Evolutionary conservation across 192 early-diverging fungal species (phyloP), one percentile per base, ranked within the genome.

Genomic region (Mortierella hygrophila): DNA sequence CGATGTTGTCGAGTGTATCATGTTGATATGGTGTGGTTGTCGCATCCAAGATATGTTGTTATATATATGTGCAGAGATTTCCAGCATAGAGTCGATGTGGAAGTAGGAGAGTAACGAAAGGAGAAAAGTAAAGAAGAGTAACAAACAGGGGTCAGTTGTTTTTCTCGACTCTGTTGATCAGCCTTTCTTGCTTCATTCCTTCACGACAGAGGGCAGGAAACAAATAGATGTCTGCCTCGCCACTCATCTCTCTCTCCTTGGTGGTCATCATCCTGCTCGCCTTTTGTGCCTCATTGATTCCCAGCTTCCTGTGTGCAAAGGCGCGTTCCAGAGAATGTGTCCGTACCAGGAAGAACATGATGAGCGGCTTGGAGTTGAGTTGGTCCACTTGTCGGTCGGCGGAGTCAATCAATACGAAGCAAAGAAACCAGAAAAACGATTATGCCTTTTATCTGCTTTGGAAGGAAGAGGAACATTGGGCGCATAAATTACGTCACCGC

Each of bases 341-440:
- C 26, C 60, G 11, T 65, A 65, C 60, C 60, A 65, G 60, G 29
- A 65, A 65, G 60, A 65, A 65, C 60, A 65, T 65, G 60, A 32
- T 65, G n/a, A 26, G 26, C 26, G 60, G 60, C 60, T 29, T 65
- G 60, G 60, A 32, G 60, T 32, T n/a, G 60, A 65, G 29, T 65
- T 65, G 54, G 55, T 29, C 9, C 57, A 29, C 57, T 29, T 63
- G 26, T 65, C 26, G 29, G 60, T 52, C 49, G 49, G 49, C 5
- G 49, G 49, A 46, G 49, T 65, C 60, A 65, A 65, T 65, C 60
- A 65, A 32, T 15, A 4, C 29, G 26, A 65, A 32, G 60, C 26
- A 63, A 63, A 32, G 60, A 65, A 65, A 32, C 29, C 32, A 65
- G 32, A 32, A 11, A 65, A 65, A 32, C 10, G 60, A 29, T 40